Conservation (phyloP, 2,329 filamentous ascomycete genomes). For the Diaporthe sp. region DNA sequence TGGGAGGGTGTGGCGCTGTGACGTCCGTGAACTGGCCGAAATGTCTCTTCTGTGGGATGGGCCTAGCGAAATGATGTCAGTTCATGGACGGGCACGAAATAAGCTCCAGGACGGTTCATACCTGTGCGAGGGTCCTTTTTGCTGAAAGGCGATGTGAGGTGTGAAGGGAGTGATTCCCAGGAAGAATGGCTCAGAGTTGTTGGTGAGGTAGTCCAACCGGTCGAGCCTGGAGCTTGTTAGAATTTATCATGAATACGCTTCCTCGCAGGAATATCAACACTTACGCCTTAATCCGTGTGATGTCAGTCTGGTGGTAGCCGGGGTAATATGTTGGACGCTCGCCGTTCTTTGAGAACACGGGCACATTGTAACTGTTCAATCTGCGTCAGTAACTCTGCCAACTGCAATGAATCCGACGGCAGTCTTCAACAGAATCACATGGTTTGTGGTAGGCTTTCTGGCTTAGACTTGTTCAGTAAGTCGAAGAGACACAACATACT, state of each 20-base stretch:
- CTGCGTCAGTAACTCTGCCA: background rate
- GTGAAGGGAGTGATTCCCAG: constrained; percentile 37
- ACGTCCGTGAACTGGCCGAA: constrained; percentile 36
- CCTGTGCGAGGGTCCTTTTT: constrained; percentile 33
- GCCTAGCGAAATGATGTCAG: background rate
- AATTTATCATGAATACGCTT: background rate
- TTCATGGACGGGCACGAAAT: background rate
- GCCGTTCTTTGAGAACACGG: constrained; percentile 41
- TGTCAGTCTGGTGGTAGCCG: constrained; percentile 40
- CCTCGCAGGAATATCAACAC: background rate
- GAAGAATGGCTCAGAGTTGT: constrained; percentile 38
- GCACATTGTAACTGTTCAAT: constrained; percentile 37
- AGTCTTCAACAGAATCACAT: background rate
- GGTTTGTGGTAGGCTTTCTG: background rate
- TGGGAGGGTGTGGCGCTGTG: constrained; percentile 36
- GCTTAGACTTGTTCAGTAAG: too few species aligned
- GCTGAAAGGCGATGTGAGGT: constrained; percentile 37
- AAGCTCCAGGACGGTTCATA: background rate
- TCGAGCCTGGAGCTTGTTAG: constrained; percentile 31
- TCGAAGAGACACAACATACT: background rate
- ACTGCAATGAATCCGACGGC: background rate
- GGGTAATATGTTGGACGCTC: constrained; percentile 38
- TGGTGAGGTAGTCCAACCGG: constrained; percentile 36
- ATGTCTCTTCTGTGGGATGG: constrained; percentile 37
- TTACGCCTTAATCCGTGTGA: constrained; percentile 41